Conservation (phyloP, 441 rosid genomes). For the Dalechampia spathulata region DNA sequence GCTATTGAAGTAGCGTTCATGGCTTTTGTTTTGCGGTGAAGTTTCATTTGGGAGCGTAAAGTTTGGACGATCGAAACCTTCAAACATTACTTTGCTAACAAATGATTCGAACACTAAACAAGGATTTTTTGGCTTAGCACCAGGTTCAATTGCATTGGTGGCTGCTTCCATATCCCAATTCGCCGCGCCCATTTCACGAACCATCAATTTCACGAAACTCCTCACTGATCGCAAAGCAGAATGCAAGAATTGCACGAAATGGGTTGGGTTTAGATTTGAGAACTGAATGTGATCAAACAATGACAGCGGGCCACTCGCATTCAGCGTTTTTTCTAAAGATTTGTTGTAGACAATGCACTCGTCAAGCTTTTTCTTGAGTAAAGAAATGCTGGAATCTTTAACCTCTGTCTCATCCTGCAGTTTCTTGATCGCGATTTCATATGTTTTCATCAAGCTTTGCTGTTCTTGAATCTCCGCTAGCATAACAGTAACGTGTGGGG, state of each 20-base stretch:
- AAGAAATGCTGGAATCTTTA: conserved; percentile 52
- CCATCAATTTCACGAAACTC: conserved; percentile 56
- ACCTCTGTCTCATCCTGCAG: conserved; percentile 46
- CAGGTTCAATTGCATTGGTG: conserved; percentile 48
- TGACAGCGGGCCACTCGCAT: conserved; percentile 53
- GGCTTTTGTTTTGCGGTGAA: conserved; percentile 6
- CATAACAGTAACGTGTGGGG: conserved; percentile 46
- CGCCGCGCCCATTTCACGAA: conserved; percentile 60
- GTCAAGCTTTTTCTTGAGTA: conserved; percentile 45
- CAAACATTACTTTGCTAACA: conserved; percentile 62
- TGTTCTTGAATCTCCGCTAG: conserved; percentile 82
- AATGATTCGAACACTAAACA: conserved; percentile 75
- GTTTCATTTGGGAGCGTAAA: conserved; percentile 37
- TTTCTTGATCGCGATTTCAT: conserved; percentile 64
- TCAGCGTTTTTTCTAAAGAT: conserved; percentile 50
- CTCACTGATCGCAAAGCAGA: conserved; percentile 49
- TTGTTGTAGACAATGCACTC: conserved; percentile 42
- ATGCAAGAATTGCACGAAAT: conserved; percentile 39
- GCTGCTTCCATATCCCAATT: conserved; percentile 71
- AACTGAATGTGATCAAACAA: conserved; percentile 48
- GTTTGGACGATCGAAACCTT: conserved; percentile 53
- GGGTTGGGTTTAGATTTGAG: conserved; percentile 37
- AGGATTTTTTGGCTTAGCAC: conserved; percentile 44
- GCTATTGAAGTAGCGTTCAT: conserved; percentile 41
- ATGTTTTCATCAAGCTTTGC: conserved; percentile 58